Conservation (phyloP, 345 rosid genomes). For the Ceriops tagal region DNA sequence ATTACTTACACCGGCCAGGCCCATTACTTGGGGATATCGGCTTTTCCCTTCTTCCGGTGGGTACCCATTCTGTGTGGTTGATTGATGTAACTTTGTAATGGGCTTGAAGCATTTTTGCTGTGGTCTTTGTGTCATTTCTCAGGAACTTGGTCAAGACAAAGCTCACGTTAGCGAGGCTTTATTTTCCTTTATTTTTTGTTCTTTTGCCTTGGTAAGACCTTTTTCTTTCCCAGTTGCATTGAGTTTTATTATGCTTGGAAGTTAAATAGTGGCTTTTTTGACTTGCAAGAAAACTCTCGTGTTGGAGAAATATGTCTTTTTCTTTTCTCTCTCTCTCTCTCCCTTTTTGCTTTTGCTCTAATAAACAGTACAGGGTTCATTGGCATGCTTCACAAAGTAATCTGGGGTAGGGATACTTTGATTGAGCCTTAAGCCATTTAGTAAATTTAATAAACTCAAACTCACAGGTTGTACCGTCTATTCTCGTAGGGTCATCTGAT, state of each 20-base stretch:
- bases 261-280: not conserved
- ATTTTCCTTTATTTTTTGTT: constrained; percentile 26
- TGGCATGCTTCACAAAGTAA: no score
- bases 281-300: no score
- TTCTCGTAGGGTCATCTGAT: no score
- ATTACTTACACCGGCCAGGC: constrained; percentile 30
- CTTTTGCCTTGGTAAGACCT: constrained; percentile 24
- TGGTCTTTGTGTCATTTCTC: not conserved
- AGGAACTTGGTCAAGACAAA: constrained; percentile 29
- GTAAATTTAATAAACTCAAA: no score
- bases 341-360: no score
- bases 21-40: constrained; percentile 29
- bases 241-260: not conserved
- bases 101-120: not conserved
- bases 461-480: no score
- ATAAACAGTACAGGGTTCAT: no score
- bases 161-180: constrained; percentile 24
- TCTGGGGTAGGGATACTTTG: no score
- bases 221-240: not conserved
- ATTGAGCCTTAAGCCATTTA: no score
- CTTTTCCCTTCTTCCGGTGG: constrained; percentile 26
- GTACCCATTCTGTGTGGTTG: not conserved
- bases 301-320: no score
- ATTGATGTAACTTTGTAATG: no score
- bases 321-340: no score